phyloP scores from a whole-genome alignment of 2,329 filamentous ascomycete species.

The Chaetomium olivaceum region DNA sequence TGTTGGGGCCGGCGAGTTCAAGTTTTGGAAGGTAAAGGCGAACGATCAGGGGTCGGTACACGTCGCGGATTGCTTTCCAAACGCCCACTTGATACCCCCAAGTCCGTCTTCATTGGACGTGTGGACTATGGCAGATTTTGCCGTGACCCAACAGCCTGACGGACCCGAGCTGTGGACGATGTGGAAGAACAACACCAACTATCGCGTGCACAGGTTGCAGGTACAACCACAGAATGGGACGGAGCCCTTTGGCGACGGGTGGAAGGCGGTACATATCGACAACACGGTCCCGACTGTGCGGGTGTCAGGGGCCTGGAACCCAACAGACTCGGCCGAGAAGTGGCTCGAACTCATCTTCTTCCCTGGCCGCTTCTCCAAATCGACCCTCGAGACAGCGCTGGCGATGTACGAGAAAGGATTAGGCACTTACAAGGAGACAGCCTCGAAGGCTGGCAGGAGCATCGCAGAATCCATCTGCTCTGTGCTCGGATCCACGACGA shows the following conservation, averaged over 20 bases:
- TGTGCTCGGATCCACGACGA: slow-evolving; percentile 68
- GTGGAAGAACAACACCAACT: slow-evolving; percentile 83
- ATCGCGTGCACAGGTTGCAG: slow-evolving; percentile 71
- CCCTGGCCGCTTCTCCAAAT: slow-evolving; percentile 76
- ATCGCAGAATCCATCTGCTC: slow-evolving; percentile 76
- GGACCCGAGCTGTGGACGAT: slow-evolving; percentile 70
- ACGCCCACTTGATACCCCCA: slow-evolving; percentile 63
- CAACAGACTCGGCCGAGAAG: slow-evolving; percentile 72
- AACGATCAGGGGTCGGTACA: slow-evolving; percentile 64
- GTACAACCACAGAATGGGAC: slow-evolving; percentile 67
- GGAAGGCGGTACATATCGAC: slow-evolving; percentile 69
- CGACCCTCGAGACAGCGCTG: slow-evolving; percentile 81
- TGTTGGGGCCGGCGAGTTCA: slow-evolving; percentile 84
- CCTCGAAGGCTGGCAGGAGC: slow-evolving; percentile 51
- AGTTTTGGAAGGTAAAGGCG: slow-evolving; percentile 79
- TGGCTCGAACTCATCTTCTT: slow-evolving; percentile 84
- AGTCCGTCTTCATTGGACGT: slow-evolving; percentile 71
- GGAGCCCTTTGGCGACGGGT: slow-evolving; percentile 64
- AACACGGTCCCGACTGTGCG: slow-evolving; percentile 55
- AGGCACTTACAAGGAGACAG: slow-evolving; percentile 43
- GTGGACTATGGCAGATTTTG: slow-evolving; percentile 79
- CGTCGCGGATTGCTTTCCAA: slow-evolving; percentile 71
- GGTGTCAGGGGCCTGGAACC: slow-evolving; percentile 61
- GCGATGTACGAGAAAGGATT: slow-evolving; percentile 74
- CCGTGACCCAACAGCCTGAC: slow-evolving; percentile 53